Evolutionary conservation across 2,329 filamentous ascomycete species (phyloP).

Genomic region (Massarina eburnea): DNA sequence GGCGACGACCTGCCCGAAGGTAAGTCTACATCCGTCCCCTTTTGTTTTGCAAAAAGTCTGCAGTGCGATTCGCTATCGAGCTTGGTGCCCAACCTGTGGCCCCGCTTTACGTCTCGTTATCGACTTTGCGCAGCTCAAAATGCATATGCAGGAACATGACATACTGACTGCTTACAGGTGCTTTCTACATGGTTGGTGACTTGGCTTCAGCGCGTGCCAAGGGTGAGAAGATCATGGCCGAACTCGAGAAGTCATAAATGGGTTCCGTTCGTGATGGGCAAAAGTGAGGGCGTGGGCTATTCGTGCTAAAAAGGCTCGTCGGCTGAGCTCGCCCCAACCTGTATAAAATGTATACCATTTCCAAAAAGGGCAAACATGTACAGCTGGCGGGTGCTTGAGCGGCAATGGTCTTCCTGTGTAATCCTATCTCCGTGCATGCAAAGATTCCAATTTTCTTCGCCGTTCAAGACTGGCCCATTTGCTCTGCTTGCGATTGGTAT

Average conservation of each 20-base stretch:
- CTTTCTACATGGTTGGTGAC: slow-evolving; percentile 98
- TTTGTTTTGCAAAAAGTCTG: too few relatives aligned
- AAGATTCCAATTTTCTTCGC: slow-evolving; percentile 34
- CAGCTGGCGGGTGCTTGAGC: slow-evolving; percentile 34
- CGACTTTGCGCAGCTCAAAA: too few relatives aligned
- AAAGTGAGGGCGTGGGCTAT: slow-evolving; percentile 36
- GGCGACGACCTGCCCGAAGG: slow-evolving; percentile 93
- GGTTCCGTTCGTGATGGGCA: slow-evolving; percentile 27
- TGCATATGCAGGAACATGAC: slow-evolving; percentile 23
- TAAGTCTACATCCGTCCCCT: slow-evolving; percentile 47
- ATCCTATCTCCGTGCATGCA: slow-evolving; percentile 42
- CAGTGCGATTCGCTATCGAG: too few relatives aligned
- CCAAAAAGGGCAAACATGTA: slow-evolving; percentile 33
- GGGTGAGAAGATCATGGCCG: slow-evolving; percentile 99
- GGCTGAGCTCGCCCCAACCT: slow-evolving; percentile 34
- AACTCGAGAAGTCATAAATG: slow-evolving; percentile 65
- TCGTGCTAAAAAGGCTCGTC: slow-evolving; percentile 33
- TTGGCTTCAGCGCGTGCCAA: slow-evolving; percentile 89
- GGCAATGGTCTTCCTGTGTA: slow-evolving; percentile 41
- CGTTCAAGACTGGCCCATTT: background rate
- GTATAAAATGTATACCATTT: slow-evolving; percentile 41
- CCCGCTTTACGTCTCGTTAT: too few relatives aligned
- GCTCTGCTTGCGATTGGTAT: background rate
- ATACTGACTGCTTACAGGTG: slow-evolving; percentile 49
- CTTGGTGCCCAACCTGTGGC: too few relatives aligned